phyloP scores from a whole-genome alignment of 441 rosid species.

The Jatropha multifida region DNA sequence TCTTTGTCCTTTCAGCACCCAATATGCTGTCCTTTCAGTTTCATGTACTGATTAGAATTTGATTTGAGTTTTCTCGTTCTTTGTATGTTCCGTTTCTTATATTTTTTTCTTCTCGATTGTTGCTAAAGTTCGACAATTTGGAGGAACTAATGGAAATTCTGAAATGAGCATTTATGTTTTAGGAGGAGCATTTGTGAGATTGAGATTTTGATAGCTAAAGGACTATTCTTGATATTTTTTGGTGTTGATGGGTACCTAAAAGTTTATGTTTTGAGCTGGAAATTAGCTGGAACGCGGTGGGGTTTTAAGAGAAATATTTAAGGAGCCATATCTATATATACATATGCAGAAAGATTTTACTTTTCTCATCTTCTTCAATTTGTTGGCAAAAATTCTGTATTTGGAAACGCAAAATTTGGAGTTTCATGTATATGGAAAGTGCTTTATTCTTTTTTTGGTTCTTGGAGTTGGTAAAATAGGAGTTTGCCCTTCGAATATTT shows the following conservation, averaged over 20 bases:
- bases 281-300: conserved; percentile 38
- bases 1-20: conserved; percentile 23
- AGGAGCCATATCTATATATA: conserved; percentile 4
- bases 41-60: conserved; percentile 10
- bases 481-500: conserved; percentile 4
- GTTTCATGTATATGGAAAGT: conserved; percentile 38
- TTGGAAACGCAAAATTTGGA: conserved; percentile 31
- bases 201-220: conserved; percentile 35
- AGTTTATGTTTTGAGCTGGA: conserved; percentile 34
- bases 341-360: conserved; percentile 12
- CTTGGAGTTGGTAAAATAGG: conserved; percentile 25
- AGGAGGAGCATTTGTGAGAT: conserved; percentile 21
- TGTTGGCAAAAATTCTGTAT: conserved; percentile 32
- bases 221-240: conserved; percentile 26
- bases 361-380: conserved; percentile 11
- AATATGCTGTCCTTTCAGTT: conserved; percentile 9
- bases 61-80: conserved; percentile 24
- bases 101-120: conserved; percentile 25
- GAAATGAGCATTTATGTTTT: conserved; percentile 23
- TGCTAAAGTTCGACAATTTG: conserved; percentile 24
- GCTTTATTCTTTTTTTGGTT: conserved; percentile 29
- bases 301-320: conserved; percentile 6
- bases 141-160: conserved; percentile 25
- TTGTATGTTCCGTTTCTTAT: conserved; percentile 19
- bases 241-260: conserved; percentile 16